These are phyloP conservation scores for Colletotrichum abscissum DNA, from an alignment of 2,329 filamentous ascomycete species.

Conservation along the genomic window DNA sequence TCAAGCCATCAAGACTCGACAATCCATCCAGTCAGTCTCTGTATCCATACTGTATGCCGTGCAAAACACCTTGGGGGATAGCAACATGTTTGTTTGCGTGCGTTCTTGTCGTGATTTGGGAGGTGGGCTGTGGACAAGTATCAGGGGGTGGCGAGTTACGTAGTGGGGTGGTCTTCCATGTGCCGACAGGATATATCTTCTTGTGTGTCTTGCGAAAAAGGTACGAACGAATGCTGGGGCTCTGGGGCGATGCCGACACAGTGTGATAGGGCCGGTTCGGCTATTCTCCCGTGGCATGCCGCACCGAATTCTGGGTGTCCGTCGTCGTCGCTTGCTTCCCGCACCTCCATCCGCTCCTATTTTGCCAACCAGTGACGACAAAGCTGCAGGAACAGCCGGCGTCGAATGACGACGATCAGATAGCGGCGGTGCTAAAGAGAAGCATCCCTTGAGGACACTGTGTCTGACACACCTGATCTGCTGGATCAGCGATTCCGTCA, in stretches of 20 bases:
- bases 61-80: background rate
- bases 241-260: constrained; percentile 19
- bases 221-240: background rate
- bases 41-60: background rate
- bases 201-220: background rate
- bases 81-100: background rate
- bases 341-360: background rate
- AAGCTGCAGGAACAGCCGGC: constrained; percentile 31
- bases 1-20: background rate
- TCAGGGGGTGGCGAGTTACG: constrained; percentile 29
- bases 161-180: background rate
- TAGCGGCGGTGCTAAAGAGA: background rate
- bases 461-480: constrained; percentile 18
- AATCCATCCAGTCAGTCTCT: background rate
- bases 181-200: background rate
- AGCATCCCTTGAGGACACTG: constrained; percentile 6
- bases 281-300: background rate
- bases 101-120: background rate
- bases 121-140: background rate
- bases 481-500: constrained; percentile 20
- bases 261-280: background rate
- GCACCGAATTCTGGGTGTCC: background rate
- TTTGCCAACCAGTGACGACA: constrained; percentile 23
- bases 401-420: background rate
- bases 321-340: constrained; percentile 1